Evolutionary conservation across 2,329 filamentous ascomycete species (phyloP).

Genomic region (Claviceps sp.): DNA sequence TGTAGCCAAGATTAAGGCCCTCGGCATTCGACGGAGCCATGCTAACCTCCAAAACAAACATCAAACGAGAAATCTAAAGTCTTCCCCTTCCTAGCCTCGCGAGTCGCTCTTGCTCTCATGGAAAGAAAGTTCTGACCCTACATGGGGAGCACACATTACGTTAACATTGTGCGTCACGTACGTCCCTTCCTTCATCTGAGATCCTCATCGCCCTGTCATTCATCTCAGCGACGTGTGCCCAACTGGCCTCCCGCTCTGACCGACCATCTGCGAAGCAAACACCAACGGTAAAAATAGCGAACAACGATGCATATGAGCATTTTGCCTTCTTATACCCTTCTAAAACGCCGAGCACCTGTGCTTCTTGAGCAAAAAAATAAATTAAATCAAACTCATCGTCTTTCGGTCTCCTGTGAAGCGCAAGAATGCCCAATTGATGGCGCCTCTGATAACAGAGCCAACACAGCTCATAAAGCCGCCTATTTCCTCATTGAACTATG

Average conservation of each 20-base stretch:
- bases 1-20: neutral
- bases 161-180: no score
- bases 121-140: neutral
- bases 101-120: neutral
- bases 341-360: conserved; percentile 6
- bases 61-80: neutral
- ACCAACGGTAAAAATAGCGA: neutral
- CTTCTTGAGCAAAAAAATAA: conserved; percentile 1
- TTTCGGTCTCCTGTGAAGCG: neutral
- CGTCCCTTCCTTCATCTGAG: no score
- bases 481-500: neutral
- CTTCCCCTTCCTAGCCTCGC: neutral
- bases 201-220: no score
- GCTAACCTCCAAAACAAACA: neutral
- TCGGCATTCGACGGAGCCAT: neutral
- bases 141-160: no score
- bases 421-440: no score
- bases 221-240: neutral
- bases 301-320: neutral
- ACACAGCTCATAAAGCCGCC: no score
- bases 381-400: neutral
- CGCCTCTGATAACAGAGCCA: neutral
- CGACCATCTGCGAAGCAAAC: neutral
- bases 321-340: neutral
- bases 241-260: neutral